Percentiles rank a stretch among this genome's conserved stretches.
Evolutionary conservation across 2,329 filamentous ascomycete species (phyloP).

Genomic region (Pestalotiopsis fici): DNA sequence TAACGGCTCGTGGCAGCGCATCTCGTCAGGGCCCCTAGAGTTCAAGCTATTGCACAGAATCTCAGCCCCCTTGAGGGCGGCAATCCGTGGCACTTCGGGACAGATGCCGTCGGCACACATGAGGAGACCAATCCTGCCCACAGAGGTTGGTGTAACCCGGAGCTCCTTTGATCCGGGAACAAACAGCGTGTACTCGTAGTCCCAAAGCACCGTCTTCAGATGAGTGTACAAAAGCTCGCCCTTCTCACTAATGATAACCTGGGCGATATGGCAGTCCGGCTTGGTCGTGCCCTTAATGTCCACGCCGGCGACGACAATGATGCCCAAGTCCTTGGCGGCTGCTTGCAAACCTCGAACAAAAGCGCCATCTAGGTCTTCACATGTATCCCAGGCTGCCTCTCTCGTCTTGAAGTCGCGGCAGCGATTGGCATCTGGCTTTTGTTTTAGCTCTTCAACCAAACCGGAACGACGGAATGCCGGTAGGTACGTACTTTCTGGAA

Average conservation of each 20-base stretch:
- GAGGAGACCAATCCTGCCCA: not conserved
- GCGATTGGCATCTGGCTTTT: not conserved
- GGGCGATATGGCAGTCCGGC: not conserved
- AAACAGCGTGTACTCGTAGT: not conserved
- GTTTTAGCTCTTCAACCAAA: not conserved
- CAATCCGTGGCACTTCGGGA: not conserved
- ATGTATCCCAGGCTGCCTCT: not conserved
- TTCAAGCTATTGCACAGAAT: slow-evolving; percentile 3
- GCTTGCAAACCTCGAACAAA: not conserved
- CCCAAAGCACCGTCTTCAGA: not conserved
- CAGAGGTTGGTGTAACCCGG: not conserved
- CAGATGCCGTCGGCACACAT: slow-evolving; percentile 5
- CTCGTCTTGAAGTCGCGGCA: not conserved
- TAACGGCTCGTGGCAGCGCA: not conserved
- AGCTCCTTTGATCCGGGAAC: slow-evolving; percentile 1
- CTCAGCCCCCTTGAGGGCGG: not conserved
- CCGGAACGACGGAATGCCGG: not conserved
- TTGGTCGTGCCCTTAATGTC: not conserved
- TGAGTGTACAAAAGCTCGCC: slow-evolving; percentile 1
- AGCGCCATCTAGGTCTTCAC: not conserved
- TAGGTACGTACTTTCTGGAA: not conserved
- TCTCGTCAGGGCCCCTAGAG: not conserved
- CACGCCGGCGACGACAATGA: not conserved
- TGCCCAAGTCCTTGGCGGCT: not conserved
- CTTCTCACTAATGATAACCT: not conserved